Conservation (phyloP, 2,329 filamentous ascomycete genomes). For the Hymenoscyphus occultus region DNA sequence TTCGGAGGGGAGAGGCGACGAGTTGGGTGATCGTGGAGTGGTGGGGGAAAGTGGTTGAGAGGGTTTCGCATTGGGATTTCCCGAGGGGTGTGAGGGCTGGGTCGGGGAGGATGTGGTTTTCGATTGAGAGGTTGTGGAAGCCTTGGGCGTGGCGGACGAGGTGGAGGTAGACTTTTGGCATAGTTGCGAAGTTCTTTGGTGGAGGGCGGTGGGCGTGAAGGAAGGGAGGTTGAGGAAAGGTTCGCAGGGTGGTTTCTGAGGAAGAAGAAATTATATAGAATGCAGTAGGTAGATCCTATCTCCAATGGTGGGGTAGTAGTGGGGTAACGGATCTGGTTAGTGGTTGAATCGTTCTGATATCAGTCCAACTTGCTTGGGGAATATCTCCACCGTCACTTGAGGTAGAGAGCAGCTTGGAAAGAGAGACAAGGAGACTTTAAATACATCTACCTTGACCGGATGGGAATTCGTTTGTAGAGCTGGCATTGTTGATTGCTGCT, state of each 20-base stretch:
- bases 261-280: constrained; percentile 2
- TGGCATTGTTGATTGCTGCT: background rate
- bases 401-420: background rate
- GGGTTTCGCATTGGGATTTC: constrained; percentile 65
- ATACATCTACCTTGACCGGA: constrained; percentile 5
- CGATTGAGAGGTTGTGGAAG: constrained; percentile 71
- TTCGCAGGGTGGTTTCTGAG: background rate
- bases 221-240: background rate
- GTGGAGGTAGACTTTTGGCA: constrained; percentile 49
- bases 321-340: constrained; percentile 7
- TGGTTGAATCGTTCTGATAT: background rate
- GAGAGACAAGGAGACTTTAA: background rate
- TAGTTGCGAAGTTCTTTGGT: constrained; percentile 6
- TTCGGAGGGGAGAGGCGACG: constrained; percentile 74
- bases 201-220: background rate
- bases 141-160: constrained; percentile 74
- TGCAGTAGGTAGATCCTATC: background rate
- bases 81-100: constrained; percentile 76
- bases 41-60: constrained; percentile 61
- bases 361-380: background rate
- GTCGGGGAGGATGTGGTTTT: constrained; percentile 72
- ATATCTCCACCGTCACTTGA: background rate
- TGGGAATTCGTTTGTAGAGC: background rate
- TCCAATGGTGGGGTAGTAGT: constrained; percentile 18
- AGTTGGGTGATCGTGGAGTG: constrained; percentile 66